Conservation (phyloP, 208 protist species). For the Vickermania spadyakhi region DNA sequence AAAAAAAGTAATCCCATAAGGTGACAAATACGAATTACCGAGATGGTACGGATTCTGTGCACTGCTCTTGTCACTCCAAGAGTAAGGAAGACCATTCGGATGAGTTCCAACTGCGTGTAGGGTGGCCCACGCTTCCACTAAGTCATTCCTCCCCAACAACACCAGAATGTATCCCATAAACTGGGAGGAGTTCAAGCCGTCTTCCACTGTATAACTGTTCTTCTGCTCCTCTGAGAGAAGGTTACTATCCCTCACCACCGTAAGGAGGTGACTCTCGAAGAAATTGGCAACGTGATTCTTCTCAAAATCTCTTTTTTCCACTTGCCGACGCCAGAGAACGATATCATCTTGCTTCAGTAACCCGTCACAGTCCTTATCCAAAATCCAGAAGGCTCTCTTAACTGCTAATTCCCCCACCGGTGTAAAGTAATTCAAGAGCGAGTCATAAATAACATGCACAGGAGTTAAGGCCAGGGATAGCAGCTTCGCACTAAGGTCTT, state of each 20-base stretch:
- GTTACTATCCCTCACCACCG: neutral
- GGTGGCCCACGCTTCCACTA: conserved; percentile 62
- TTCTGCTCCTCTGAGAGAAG: conserved; percentile 2
- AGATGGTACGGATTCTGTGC: conserved; percentile 12
- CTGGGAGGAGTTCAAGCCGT: conserved; percentile 5
- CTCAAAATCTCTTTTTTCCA: conserved; percentile 22
- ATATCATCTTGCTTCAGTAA: conserved; percentile 52
- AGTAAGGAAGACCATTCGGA: conserved; percentile 66
- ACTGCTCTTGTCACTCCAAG: conserved; percentile 65
- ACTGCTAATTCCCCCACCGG: conserved; percentile 36
- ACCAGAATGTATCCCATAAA: conserved; percentile 29
- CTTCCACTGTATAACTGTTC: neutral
- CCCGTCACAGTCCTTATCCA: conserved; percentile 69
- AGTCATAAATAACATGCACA: conserved; percentile 71
- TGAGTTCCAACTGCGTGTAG: conserved; percentile 52
- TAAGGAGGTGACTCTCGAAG: conserved; percentile 3
- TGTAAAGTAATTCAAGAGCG: conserved; percentile 30
- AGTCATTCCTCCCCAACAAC: conserved; percentile 28
- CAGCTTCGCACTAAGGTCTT: conserved; percentile 21
- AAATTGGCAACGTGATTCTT: conserved; percentile 25
- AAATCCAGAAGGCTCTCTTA: conserved; percentile 73
- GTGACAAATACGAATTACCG: conserved; percentile 72
- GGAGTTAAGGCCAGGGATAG: conserved; percentile 45
- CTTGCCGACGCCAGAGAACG: conserved; percentile 42
- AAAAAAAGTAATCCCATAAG: conserved; percentile 77